These are phyloP conservation scores for Trypanosomatidae sp. DNA, from an alignment of 208 protist genomes.

Conservation along the genomic window DNA sequence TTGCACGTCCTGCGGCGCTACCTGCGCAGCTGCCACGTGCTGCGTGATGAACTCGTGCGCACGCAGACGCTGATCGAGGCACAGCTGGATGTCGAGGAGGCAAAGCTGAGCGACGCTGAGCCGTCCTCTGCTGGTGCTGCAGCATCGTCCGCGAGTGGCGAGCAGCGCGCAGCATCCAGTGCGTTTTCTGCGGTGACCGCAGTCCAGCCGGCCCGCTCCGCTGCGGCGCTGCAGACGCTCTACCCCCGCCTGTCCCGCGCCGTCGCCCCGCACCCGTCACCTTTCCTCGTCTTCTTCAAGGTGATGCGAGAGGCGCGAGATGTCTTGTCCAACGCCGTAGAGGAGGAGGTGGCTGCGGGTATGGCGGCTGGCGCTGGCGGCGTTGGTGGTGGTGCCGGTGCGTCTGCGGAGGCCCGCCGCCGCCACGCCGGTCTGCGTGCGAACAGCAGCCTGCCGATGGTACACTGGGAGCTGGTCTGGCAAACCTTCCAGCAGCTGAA, in stretches of 20 bases:
- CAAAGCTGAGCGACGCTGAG: too few relatives aligned
- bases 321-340: too few relatives aligned
- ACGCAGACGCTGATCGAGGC: conserved; percentile 23
- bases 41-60: conserved; percentile 36
- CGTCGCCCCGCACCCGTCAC: conserved; percentile 53
- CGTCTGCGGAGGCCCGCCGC: neutral
- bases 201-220: too few relatives aligned
- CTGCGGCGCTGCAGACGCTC: too few relatives aligned
- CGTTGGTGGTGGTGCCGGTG: neutral
- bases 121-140: too few relatives aligned
- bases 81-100: too few relatives aligned
- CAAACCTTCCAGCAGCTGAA: conserved; percentile 77
- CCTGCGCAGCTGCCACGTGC: conserved; percentile 47
- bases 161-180: too few relatives aligned
- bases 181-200: too few relatives aligned
- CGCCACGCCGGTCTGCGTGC: too few relatives aligned
- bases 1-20: conserved; percentile 74
- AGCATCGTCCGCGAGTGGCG: too few relatives aligned
- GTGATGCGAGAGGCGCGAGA: conserved; percentile 71
- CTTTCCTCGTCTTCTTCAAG: conserved; percentile 81
- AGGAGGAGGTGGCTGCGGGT: too few relatives aligned
- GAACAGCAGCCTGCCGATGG: too few relatives aligned
- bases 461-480: conserved; percentile 88
- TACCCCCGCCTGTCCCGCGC: conserved; percentile 19
- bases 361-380: neutral